Base-by-base conservation (phyloP, 2,329 filamentous ascomycete species). In the Aspergillus tamarii region DNA sequence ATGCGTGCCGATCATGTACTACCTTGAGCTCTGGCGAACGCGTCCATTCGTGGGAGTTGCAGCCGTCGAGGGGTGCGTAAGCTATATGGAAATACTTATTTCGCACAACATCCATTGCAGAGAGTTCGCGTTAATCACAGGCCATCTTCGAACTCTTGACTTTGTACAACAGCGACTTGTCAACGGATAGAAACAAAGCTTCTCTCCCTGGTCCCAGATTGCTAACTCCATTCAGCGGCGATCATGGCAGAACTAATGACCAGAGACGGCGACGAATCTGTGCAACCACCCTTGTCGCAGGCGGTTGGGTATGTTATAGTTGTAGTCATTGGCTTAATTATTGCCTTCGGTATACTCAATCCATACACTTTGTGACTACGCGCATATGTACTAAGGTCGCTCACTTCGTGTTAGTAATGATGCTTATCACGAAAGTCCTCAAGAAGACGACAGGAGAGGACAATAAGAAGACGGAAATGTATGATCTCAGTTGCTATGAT, bases 391-490 rank as follows among this genome's bases (percentile, higher is more conserved):
- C 21, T 14, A 0, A 10, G 3, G 1, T 7, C 16, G n/a, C 61
- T 68, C 43, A 70, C 32, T 34, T 12, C 21, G 16, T 28, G 5
- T 34, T 32, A 78, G 76, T 77, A 26, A 84, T 84, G 82, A 82
- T 84, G 64, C 72, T 81, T 1, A 73, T 83, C 0, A 84, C 82
- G 0, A 77, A 76, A 9, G 60, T 83, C 2, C 67, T 85, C n/a
- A 85, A 84, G 65, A 80, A 74, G 41, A 84, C 83, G 0, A 76
- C 81, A 0, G 82, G 82, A 1, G 84, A 86, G 64, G 83, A 85
- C 55, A 85, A 84, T 60, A 76, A 77, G 26, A 84, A 82, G 23
- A 85, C 83, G 0, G 84, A 86, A 70, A 86, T 84, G 82, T 79
- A 71, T 21, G 60, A 4, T 11, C 50, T 41, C 11, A 3, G 0